Evolutionary conservation across 805 yeast genomes (phyloP), one percentile per base, ranked within the genome.

Genomic region (Kluyveromyces dobzhanskii): DNA sequence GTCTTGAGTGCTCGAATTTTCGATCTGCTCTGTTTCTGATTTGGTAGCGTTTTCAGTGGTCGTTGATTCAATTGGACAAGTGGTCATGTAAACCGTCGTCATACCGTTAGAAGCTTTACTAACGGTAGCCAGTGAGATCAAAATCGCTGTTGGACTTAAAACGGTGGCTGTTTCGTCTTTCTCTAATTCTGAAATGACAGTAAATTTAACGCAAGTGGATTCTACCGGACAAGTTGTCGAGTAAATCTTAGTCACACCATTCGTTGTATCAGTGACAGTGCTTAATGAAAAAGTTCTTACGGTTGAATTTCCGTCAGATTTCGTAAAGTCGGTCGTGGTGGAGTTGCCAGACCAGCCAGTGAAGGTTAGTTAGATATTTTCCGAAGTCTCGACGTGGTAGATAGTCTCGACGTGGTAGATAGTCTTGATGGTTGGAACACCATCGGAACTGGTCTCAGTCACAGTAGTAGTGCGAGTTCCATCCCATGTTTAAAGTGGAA

Each of bases 371-470:
- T n/a, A n/a, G n/a, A n/a, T n/a, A n/a, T n/a, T n/a, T n/a, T n/a
- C n/a, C n/a, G n/a, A n/a, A n/a, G n/a, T n/a, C n/a, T n/a, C n/a
- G n/a, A n/a, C n/a, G n/a, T n/a, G n/a, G n/a, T n/a, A 21, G 6
- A 21, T 21, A 21, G 42, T 39, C 13, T 36, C 33, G 13, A 44
- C 35, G 18, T 17, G 13, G 25, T 44, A 44, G 25, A 39, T 33
- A 1, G 47, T 44, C 25, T 39, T 38, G n/a, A 42, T 34, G 8
- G 44, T 41, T 3, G 17, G 32, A 16, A 35, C 18, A 7, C 37
- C 40, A 33, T 38, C 43, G 11, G 26, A 9, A 14, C 43, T 44
- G 3, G 47, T 44, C 17, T 26, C 25, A 0, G 43, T 41, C 13
- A 29, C n/a, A 17, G 33, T 28, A 16, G 14, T 14, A 1, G 47